Conservation (phyloP, 495 filamentous ascomycete species). For the Staphylotrichum longicolle region DNA sequence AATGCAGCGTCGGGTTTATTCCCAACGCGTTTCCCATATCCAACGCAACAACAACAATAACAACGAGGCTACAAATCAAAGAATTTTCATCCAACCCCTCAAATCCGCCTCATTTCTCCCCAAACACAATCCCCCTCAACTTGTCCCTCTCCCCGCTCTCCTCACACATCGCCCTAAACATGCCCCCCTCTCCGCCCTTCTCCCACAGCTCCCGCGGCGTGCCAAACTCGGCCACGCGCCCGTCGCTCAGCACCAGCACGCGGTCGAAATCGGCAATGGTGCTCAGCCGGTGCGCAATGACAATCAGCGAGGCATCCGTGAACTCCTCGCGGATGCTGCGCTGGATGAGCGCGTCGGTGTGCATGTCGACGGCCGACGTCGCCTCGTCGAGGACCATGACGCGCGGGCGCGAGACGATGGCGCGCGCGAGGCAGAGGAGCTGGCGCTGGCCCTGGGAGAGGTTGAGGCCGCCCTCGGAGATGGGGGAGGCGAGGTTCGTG, state of each 20-base stretch:
- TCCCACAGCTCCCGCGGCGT: constrained; percentile 65
- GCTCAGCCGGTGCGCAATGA: constrained; percentile 83
- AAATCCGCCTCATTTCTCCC: constrained; percentile 21
- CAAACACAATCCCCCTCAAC: constrained; percentile 55
- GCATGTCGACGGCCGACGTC: constrained; percentile 84
- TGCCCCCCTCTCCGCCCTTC: constrained; percentile 44
- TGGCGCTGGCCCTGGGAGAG: constrained; percentile 87
- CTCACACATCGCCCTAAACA: constrained; percentile 71
- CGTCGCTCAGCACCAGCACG: constrained; percentile 78
- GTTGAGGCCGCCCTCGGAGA: constrained; percentile 75
- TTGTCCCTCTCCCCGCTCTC: constrained; percentile 69
- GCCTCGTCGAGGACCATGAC: constrained; percentile 92
- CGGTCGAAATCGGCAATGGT: constrained; percentile 85
- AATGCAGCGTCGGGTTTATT: too few species aligned
- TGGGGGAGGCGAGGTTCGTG: constrained; percentile 55
- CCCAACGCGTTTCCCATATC: too few species aligned
- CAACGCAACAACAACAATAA: too few species aligned
- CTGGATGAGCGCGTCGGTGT: constrained; percentile 80
- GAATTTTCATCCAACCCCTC: not conserved
- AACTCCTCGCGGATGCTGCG: constrained; percentile 79
- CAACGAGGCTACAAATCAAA: too few species aligned
- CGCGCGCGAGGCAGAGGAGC: constrained; percentile 82
- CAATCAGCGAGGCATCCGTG: constrained; percentile 70
- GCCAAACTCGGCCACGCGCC: constrained; percentile 71
- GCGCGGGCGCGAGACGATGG: constrained; percentile 74